These are phyloP conservation scores for Pseudovirgaria hyperparasitica DNA, from an alignment of 2,329 filamentous ascomycete genomes.

Conservation along the genomic window DNA sequence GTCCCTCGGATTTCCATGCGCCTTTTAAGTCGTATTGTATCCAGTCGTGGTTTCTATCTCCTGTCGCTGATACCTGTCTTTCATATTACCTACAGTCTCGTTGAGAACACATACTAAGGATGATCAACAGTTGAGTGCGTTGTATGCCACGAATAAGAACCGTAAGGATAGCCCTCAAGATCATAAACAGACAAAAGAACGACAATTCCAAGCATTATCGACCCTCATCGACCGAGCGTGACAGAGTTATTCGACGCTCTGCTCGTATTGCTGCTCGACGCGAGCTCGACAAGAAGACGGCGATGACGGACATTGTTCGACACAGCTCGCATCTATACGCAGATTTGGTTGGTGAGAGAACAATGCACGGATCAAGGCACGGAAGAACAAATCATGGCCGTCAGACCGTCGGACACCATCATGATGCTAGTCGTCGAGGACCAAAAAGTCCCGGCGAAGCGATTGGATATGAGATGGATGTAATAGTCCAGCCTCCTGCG, in stretches of 20 bases:
- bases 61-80: no score
- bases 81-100: no score
- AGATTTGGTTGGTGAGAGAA: slow-evolving; percentile 6
- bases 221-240: slow-evolving; percentile 4
- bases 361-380: slow-evolving; percentile 15
- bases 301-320: slow-evolving; percentile 27
- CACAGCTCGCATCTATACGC: slow-evolving; percentile 13
- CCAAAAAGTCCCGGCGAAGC: slow-evolving; percentile 6
- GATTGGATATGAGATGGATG: slow-evolving; percentile 24
- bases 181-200: slow-evolving; percentile 4
- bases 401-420: slow-evolving; percentile 4
- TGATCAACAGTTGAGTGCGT: no score
- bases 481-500: slow-evolving; percentile 22
- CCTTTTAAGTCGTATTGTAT: no score
- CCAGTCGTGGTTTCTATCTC: no score
- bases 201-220: slow-evolving; percentile 4
- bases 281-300: slow-evolving; percentile 7
- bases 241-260: no score
- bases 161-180: no score
- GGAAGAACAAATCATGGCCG: slow-evolving; percentile 7
- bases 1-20: no score
- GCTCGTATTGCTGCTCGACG: no score
- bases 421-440: slow-evolving; percentile 13
- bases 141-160: no score
- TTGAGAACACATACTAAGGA: no score